Conservation (phyloP, 2,329 filamentous ascomycete species). For the Cladosporium sp. region DNA sequence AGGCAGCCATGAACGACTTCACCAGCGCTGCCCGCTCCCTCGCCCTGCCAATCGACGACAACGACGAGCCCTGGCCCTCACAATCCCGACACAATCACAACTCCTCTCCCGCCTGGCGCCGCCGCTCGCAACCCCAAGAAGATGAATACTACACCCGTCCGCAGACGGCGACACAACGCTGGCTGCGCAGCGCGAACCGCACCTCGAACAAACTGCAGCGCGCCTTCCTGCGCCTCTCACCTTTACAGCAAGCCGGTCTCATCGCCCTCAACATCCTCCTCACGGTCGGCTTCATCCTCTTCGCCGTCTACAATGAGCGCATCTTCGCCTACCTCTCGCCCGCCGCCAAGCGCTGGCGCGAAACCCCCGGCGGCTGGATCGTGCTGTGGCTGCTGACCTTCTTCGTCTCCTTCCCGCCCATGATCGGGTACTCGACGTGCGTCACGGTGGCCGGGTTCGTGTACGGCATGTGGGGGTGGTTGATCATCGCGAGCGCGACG, state of each 20-base stretch:
- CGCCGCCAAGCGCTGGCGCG: slow-evolving; percentile 71
- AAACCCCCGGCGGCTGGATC: slow-evolving; percentile 64
- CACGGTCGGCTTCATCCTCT: slow-evolving; percentile 59
- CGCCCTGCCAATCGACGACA: slow-evolving; percentile 46
- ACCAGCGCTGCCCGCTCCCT: slow-evolving; percentile 49
- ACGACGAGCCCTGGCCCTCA: slow-evolving; percentile 10
- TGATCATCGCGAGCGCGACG: slow-evolving; percentile 74
- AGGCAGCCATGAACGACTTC: slow-evolving; percentile 18
- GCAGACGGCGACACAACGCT: slow-evolving; percentile 37
- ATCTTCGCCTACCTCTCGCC: slow-evolving; percentile 76
- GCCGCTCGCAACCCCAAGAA: slow-evolving; percentile 13
- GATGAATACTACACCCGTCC: slow-evolving; percentile 19
- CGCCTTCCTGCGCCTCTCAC: slow-evolving; percentile 54
- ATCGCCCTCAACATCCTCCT: slow-evolving; percentile 47
- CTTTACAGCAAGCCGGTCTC: slow-evolving; percentile 59
- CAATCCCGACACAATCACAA: slow-evolving; percentile 34
- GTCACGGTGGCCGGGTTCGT: slow-evolving; percentile 67
- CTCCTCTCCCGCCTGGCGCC: slow-evolving; percentile 14
- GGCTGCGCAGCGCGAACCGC: slow-evolving; percentile 36
- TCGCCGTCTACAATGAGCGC: slow-evolving; percentile 71
- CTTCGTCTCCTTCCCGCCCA: slow-evolving; percentile 74
- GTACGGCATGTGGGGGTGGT: slow-evolving; percentile 76
- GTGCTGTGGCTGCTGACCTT: slow-evolving; percentile 75
- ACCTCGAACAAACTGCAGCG: slow-evolving; percentile 38
- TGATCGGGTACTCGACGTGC: slow-evolving; percentile 82